Evolutionary conservation across 176 grass and related monocot genomes (phyloP), one percentile per base, ranked within the genome.

Genomic region (Aechmea fasciata): DNA sequence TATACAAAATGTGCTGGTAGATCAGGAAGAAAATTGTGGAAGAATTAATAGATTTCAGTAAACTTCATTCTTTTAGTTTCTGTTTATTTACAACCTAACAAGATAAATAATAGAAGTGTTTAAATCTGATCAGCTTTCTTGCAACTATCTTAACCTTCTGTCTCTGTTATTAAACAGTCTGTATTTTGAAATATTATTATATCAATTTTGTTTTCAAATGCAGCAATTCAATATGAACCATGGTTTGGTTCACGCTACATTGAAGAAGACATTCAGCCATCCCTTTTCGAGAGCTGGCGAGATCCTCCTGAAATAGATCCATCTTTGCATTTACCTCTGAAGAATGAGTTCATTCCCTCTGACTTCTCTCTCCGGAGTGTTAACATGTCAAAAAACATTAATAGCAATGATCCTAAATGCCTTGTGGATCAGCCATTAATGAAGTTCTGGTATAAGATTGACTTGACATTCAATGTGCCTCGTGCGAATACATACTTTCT

Each of bases 241-340:
- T 97, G 93, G 93, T 97, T 97, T 90, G 93, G 89, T 65, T 79
- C 93, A 50, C 86, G 69, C 33, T 97, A 92, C 69, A 92, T 87
- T 52, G 89, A 97, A 77, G 89, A 97, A 71, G 89, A 90, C 54
- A 91, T 97, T 67, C 77, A 82, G 25, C 61, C 73, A 73, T 85
- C 83, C 85, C 66, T 87, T 48, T 80, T 97, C 65, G 76, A 92
- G 79, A 84, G 67, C 59, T 97, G 94, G 94, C 62, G 71, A 75
- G 79, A 90, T 70, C 84, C 86, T 69, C 54, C 64, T 61, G 67
- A 84, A 54, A 79, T 97, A 72, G 79, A 85, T 33, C 61, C 51
- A 51, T 64, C 68, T 83, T 77, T 97, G 68, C 93, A 97, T 85
- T 83, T 92, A 66, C 93, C 86, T 79, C 78, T 68, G 23, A 87